These are phyloP conservation scores for Solanum hybrid DNA, from an alignment of 305 asterid species.

Conservation along the genomic window DNA sequence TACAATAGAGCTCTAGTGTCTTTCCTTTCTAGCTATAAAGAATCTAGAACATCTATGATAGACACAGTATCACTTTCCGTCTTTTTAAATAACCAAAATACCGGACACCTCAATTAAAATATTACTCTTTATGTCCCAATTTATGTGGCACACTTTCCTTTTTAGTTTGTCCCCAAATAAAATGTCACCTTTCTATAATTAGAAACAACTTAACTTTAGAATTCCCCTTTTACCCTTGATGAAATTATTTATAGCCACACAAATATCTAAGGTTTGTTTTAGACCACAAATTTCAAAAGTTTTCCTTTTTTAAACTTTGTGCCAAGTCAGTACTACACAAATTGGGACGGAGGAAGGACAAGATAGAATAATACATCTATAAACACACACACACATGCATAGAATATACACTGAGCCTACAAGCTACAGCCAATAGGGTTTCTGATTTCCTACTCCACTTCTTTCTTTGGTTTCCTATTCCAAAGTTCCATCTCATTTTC, in stretches of 20 bases:
- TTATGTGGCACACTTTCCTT: not conserved
- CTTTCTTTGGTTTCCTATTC: not conserved
- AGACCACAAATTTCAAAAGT: not conserved
- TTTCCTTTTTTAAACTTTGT: not conserved
- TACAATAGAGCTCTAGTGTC: too few relatives aligned
- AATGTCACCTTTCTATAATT: not conserved
- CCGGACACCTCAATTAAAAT: not conserved
- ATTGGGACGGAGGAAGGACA: not conserved
- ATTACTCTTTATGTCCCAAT: not conserved
- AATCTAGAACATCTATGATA: too few relatives aligned
- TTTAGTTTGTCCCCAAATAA: not conserved
- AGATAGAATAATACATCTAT: not conserved
- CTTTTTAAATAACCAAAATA: not conserved
- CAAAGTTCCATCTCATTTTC: not conserved
- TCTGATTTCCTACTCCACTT: not conserved
- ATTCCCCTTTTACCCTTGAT: not conserved
- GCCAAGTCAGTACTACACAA: not conserved
- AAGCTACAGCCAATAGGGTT: not conserved
- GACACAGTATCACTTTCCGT: not conserved
- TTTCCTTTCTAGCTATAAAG: too few relatives aligned
- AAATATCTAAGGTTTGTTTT: not conserved
- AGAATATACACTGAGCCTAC: not conserved
- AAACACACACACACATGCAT: not conserved
- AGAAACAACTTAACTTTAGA: not conserved
- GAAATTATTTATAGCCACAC: not conserved